phyloP scores from a whole-genome alignment of 2,329 filamentous ascomycete genomes.

The Apiospora arundinis region DNA sequence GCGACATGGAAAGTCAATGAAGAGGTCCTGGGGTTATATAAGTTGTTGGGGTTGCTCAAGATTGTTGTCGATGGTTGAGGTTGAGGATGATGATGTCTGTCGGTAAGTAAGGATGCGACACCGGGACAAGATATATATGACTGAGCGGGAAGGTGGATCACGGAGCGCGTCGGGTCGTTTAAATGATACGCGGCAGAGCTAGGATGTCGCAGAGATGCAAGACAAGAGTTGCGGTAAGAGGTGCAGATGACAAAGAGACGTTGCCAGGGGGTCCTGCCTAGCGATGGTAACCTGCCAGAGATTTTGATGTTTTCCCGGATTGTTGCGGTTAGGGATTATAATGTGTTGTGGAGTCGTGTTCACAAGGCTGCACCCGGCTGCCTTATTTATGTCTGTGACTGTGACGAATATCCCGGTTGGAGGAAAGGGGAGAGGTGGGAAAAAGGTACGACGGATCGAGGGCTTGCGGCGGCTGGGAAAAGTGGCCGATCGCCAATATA shows the following conservation, averaged over 20 bases:
- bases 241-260: slow-evolving; percentile 2
- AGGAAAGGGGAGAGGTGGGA: background rate
- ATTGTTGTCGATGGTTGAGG: no score
- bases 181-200: slow-evolving; percentile 5
- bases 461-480: slow-evolving; percentile 16
- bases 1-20: slow-evolving; percentile 34
- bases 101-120: background rate
- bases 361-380: slow-evolving; percentile 21
- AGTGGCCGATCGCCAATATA: slow-evolving; percentile 17
- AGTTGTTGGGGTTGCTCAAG: background rate
- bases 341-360: slow-evolving; percentile 13
- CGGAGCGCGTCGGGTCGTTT: slow-evolving; percentile 4
- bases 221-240: slow-evolving; percentile 19
- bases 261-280: slow-evolving; percentile 15
- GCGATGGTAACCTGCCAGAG: slow-evolving; percentile 3
- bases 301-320: slow-evolving; percentile 2
- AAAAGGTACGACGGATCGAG: background rate
- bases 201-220: slow-evolving; percentile 9
- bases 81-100: background rate
- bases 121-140: slow-evolving; percentile 18
- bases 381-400: slow-evolving; percentile 16
- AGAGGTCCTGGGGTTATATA: background rate
- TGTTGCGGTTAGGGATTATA: background rate
- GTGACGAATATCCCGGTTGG: background rate
- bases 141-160: background rate